Percentiles rank a stretch among this genome's conserved stretches.
These are phyloP conservation scores for Insectozyma bohioensis DNA, from an alignment of 1,139 yeast genomes.

Conservation along the genomic window DNA sequence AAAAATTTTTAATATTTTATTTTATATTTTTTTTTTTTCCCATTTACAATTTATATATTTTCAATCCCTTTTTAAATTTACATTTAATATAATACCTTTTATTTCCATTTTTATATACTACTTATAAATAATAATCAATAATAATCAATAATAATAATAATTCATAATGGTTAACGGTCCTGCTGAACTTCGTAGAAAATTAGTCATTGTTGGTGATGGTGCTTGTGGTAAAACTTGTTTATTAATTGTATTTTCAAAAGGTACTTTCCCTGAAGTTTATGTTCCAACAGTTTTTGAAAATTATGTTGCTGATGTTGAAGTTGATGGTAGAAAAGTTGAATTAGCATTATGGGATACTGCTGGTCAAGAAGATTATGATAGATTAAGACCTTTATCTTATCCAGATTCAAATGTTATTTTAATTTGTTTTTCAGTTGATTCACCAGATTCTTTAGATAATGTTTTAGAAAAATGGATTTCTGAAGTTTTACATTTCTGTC, in stretches of 20 bases:
- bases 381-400: constrained; percentile 89
- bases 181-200: constrained; percentile 73
- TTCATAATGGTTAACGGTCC: constrained; percentile 47
- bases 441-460: constrained; percentile 90
- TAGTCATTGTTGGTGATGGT: constrained; percentile 87
- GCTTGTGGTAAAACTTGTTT: constrained; percentile 86
- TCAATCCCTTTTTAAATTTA: too few relatives aligned
- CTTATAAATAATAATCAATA: too few relatives aligned
- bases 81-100: too few relatives aligned
- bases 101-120: too few relatives aligned
- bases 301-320: constrained; percentile 92
- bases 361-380: constrained; percentile 96
- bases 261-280: constrained; percentile 93
- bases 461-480: constrained; percentile 95
- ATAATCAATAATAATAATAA: too few relatives aligned
- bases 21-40: too few relatives aligned
- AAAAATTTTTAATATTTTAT: too few relatives aligned
- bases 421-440: constrained; percentile 87
- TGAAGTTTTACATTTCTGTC: constrained; percentile 92
- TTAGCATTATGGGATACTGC: constrained; percentile 98
- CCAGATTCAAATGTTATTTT: constrained; percentile 92
- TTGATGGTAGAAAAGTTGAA: constrained; percentile 91
- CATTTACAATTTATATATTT: too few relatives aligned
- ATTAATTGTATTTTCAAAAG: constrained; percentile 85
- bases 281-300: constrained; percentile 96